Evolutionary conservation across 176 grass and related monocot genomes (phyloP).

Genomic region (Ananas comosus): DNA sequence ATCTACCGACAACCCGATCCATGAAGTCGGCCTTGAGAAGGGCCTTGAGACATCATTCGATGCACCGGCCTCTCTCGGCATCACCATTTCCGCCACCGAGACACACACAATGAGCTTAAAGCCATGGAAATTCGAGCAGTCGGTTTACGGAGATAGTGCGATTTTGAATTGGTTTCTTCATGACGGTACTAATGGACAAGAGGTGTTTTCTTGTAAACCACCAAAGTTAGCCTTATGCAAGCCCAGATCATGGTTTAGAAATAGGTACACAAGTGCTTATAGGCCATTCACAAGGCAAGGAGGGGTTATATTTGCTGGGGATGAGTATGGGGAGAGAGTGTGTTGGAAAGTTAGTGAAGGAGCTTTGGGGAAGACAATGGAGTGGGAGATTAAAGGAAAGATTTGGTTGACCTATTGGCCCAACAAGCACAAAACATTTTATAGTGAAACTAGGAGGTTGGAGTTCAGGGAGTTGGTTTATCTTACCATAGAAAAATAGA

Average conservation of each 20-base stretch:
- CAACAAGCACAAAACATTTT: constrained; percentile 45
- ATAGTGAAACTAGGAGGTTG: constrained; percentile 57
- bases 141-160: constrained; percentile 35
- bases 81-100: constrained; percentile 39
- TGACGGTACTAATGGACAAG: constrained; percentile 35
- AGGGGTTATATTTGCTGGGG: constrained; percentile 62
- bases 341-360: constrained; percentile 51
- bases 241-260: constrained; percentile 45
- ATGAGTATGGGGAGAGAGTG: constrained; percentile 59
- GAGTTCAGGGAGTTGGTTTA: constrained; percentile 53
- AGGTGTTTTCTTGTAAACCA: constrained; percentile 62
- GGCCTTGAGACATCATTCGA: constrained; percentile 32
- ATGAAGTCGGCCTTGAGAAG: constrained; percentile 40
- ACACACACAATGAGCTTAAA: constrained; percentile 31
- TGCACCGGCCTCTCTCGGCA: constrained; percentile 22
- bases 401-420: constrained; percentile 86
- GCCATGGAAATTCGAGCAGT: constrained; percentile 78
- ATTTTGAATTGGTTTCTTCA: constrained; percentile 64
- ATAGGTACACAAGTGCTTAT: constrained; percentile 37
- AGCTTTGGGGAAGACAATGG: constrained; percentile 44
- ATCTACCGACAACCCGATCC: constrained; percentile 52
- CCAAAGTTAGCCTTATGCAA: constrained; percentile 32
- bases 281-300: constrained; percentile 54
- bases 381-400: constrained; percentile 72
- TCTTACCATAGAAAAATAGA: constrained; percentile 28